Evolutionary conservation across 345 rosid genomes (phyloP), one percentile per base, ranked within the genome.

Genomic region (Capsella bursapastoris): DNA sequence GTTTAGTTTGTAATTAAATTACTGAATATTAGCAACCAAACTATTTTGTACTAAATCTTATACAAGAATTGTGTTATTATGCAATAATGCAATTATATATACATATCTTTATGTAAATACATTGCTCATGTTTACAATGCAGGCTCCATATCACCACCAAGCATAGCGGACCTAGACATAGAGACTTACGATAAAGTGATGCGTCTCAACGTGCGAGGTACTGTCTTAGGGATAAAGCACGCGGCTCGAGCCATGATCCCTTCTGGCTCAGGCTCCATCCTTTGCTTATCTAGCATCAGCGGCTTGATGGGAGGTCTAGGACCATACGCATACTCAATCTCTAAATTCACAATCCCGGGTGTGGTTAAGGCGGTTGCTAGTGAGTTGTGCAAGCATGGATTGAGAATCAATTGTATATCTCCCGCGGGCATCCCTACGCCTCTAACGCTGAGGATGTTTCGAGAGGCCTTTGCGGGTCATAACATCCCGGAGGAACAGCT

Each of bases 241-340:
- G 96, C 95, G 0, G 86, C 95, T 0, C 86, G 96, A 15, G 93
- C 82, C 57, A 93, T 93, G 98, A 78, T 86, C 22, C 95, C 93
- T 0, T 18, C 25, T 1, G 83, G 90, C 15, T 86, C 86, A 0
- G 97, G 97, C 11, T 85, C 88, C 28, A 89, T 93, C 32, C 84
- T 90, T 6, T 89, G 93, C 48, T 87, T 90, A 2, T 87, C 95
- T 0, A 90, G 98, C 77, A 83, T 89, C n/a, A 93, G 93, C 2
- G 93, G 91, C 11, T 68, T 88, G 2, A 43, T 93, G 84, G 96
- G 91, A 0, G 98, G 98, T 41, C 81, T 86, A 0, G 93, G 93
- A 10, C 86, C 97, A 14, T 88, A 89, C 72, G 76, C 95, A 6
- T 93, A 93, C 77, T 48, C 95, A 1, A 71, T 84, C 40, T 83